Evolutionary conservation across 2,329 filamentous ascomycete genomes (phyloP), one percentile per base, ranked within the genome.

Genomic region (Penicillium thymicola): DNA sequence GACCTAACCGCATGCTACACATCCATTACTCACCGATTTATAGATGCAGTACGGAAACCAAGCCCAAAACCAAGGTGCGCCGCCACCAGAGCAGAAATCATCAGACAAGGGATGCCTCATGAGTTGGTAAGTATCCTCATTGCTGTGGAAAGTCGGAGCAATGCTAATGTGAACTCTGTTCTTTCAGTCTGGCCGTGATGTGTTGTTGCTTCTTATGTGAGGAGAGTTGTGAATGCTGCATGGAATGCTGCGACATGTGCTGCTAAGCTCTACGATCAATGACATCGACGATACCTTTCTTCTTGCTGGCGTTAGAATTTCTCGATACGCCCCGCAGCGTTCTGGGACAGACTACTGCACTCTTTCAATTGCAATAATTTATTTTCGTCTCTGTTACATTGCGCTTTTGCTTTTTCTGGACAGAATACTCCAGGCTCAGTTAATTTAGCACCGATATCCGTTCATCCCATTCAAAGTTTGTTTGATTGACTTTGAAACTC

Each of bases 141-240:
- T 37, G 8, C 9, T 6, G 8, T 55, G 8, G 16, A 37, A 25
- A 13, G 16, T 28, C n/a, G 38, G 37, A 27, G 32, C 30, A 7
- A 45, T 2, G 46, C 61, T 65, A 58, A 67, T 48, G 13, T 23
- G 45, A 25, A 21, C 27, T 37, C 2, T 28, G 27, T 23, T 48
- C 30, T 23, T 28, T 21, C 56, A 81, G 82, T 72, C 68, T 85
- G 47, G 82, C 81, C 46, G 76, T 76, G 34, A 70, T 87, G 37
- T 86, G 84, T 75, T 87, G 84, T 70, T 86, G 84, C 67, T 87
- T 84, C 72, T 77, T 87, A 28, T 85, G 82, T 65, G 84, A 86
- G 67, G 84, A 86, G 71, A 78, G 81, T 28, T 87, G 84, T 65
- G 84, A 86, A 70, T 86, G 83, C 73, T 86, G 83, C 70, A 81